Percentiles rank a stretch among this genome's conserved stretches.
Conservation (phyloP, 805 yeast genomes). For the Yamadazyma endophytica region DNA sequence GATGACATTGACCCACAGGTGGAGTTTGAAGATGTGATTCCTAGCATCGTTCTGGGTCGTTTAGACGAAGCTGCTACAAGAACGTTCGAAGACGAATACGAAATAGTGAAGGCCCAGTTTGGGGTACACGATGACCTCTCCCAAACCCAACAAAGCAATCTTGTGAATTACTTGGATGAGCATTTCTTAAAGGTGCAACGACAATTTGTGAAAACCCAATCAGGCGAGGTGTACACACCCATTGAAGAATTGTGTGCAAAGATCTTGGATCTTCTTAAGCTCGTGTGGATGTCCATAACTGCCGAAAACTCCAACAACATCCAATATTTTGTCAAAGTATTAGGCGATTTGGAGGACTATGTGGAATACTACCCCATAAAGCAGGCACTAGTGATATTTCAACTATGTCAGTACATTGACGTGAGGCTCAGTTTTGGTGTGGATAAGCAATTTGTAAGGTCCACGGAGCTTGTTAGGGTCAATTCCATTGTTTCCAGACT, state of each 20-base stretch:
- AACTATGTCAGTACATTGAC: conserved; percentile 8
- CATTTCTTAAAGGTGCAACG: conserved; percentile 30
- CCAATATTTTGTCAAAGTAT: conserved; percentile 30
- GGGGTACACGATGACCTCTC: conserved; percentile 6
- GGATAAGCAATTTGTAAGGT: conserved; percentile 13
- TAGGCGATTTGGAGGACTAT: conserved; percentile 39
- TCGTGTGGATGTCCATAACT: conserved; percentile 31
- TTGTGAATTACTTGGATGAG: conserved; percentile 33
- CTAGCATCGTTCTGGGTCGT: conserved; percentile 17
- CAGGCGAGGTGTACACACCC: conserved; percentile 21
- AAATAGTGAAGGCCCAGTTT: conserved; percentile 7
- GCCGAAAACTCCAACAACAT: conserved; percentile 26
- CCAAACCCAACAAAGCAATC: conserved; percentile 30
- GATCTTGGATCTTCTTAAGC: conserved; percentile 19
- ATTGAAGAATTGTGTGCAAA: conserved; percentile 23
- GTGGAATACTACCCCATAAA: conserved; percentile 20
- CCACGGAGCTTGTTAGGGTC: conserved; percentile 31
- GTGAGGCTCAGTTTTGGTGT: conserved; percentile 6
- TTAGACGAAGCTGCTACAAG: conserved; percentile 18
- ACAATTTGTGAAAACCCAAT: conserved; percentile 32
- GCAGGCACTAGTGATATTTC: conserved; percentile 4
- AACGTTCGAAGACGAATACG: conserved; percentile 28
- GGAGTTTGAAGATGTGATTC: no score
- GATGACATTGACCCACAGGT: no score
- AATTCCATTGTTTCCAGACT: conserved; percentile 29